Conservation (phyloP, 768 basidiomycete species). For the Dentipellis sp. region DNA sequence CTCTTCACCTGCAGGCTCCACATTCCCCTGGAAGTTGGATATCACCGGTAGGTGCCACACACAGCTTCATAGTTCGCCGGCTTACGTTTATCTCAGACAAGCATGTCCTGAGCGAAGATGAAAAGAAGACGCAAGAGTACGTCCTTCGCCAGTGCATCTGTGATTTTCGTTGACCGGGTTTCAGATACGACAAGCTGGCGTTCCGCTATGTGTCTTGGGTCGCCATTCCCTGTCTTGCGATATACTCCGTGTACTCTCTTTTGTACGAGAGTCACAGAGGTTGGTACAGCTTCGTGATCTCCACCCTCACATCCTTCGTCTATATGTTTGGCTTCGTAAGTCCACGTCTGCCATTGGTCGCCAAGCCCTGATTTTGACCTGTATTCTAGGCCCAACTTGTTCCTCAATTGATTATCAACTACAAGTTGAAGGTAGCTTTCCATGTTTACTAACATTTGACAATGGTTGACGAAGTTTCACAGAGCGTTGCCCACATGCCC, state of each 20-base stretch:
- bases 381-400: conserved; percentile 65
- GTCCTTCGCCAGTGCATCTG: conserved; percentile 17
- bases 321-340: conserved; percentile 98
- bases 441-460: not conserved
- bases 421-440: conserved; percentile 75
- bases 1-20: conserved; percentile 49
- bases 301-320: conserved; percentile 86
- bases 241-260: conserved; percentile 73
- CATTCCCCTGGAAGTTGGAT: conserved; percentile 69
- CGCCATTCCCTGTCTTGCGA: conserved; percentile 71
- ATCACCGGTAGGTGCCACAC: conserved; percentile 56
- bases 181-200: conserved; percentile 82
- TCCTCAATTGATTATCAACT: conserved; percentile 91
- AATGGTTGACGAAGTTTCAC: conserved; percentile 7
- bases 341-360: conserved; percentile 17
- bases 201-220: conserved; percentile 93
- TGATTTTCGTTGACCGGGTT: not conserved
- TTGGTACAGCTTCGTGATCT: conserved; percentile 95
- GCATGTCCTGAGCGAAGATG: conserved; percentile 92
- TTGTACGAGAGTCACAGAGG: conserved; percentile 79
- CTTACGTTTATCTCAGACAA: conserved; percentile 49
- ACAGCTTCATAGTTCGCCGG: conserved; percentile 7
- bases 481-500: conserved; percentile 97
- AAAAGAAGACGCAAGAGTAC: conserved; percentile 96
- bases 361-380: conserved; percentile 11